phyloP scores from a whole-genome alignment of 805 yeast species.

The Metschnikowia picachoensis region DNA sequence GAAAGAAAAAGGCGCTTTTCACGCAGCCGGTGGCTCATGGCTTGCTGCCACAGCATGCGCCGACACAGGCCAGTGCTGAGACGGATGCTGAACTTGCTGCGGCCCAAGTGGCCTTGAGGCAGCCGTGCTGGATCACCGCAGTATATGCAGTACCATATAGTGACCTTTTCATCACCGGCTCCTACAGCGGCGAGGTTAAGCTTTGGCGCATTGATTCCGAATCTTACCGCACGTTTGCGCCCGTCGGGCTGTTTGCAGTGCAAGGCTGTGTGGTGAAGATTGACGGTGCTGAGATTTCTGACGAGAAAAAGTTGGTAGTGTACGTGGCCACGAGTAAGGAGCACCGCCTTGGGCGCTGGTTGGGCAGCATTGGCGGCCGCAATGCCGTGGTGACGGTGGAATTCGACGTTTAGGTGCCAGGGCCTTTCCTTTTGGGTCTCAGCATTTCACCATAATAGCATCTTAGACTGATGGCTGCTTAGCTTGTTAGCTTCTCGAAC shows the following conservation, averaged over 20 bases:
- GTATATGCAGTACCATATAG: conserved; percentile 80
- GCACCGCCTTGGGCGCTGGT: conserved; percentile 88
- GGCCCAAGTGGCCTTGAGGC: conserved; percentile 61
- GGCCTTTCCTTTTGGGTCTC: too few species aligned
- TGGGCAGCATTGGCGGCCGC: conserved; percentile 55
- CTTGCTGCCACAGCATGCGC: conserved; percentile 43
- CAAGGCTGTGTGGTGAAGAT: conserved; percentile 70
- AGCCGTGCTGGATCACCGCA: conserved; percentile 84
- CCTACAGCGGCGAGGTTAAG: conserved; percentile 74
- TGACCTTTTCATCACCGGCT: conserved; percentile 81
- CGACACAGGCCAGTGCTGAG: conserved; percentile 40
- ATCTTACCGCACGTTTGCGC: conserved; percentile 56
- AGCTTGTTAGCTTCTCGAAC: too few species aligned
- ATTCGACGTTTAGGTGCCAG: conserved; percentile 21
- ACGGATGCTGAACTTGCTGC: conserved; percentile 50
- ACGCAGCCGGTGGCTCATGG: conserved; percentile 79
- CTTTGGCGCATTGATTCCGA: conserved; percentile 70
- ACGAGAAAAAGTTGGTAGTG: conserved; percentile 46
- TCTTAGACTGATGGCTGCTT: too few species aligned
- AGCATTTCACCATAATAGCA: too few species aligned
- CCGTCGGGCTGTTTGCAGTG: conserved; percentile 55
- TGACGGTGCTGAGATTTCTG: conserved; percentile 48
- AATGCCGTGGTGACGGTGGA: conserved; percentile 54
- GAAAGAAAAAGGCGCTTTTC: conserved; percentile 82
- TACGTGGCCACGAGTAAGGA: conserved; percentile 76